These are phyloP conservation scores for Phytophthora foliorum DNA, from an alignment of 352 stramenopile species.

Conservation along the genomic window DNA sequence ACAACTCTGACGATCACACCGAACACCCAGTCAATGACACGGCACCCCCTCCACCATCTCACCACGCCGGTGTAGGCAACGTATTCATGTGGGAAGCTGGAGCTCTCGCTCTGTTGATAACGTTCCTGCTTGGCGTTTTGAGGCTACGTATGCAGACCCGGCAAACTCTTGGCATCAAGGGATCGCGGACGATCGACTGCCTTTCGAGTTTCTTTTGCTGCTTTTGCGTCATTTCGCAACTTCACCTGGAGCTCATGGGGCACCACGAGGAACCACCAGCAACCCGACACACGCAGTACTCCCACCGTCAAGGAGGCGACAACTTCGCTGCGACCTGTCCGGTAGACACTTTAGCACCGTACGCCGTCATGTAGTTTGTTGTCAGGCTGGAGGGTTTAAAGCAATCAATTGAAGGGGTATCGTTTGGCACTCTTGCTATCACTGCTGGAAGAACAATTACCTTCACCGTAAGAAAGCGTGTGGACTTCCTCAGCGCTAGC, in stretches of 20 bases:
- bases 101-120: slow-evolving; percentile 32
- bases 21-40: not conserved
- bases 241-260: slow-evolving; percentile 46
- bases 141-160: slow-evolving; percentile 50
- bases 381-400: not conserved
- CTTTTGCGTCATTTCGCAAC: slow-evolving; percentile 66
- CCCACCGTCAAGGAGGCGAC: slow-evolving; percentile 8
- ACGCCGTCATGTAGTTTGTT: slow-evolving; percentile 35
- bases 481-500: no score
- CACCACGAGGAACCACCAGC: slow-evolving; percentile 42
- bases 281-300: slow-evolving; percentile 20
- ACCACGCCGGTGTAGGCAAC: not conserved
- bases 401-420: not conserved
- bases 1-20: slow-evolving; percentile 5
- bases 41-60: slow-evolving; percentile 1
- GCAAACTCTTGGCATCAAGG: slow-evolving; percentile 52
- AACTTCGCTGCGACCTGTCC: slow-evolving; percentile 10
- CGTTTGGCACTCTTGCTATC: not conserved
- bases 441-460: no score
- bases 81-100: slow-evolving; percentile 26
- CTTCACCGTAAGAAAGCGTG: no score
- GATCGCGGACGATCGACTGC: slow-evolving; percentile 46
- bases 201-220: slow-evolving; percentile 52
- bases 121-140: slow-evolving; percentile 56
- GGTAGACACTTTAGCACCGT: slow-evolving; percentile 39